A percentile compares a stretch with the other conserved stretches of the same genome.
Evolutionary conservation across 1,139 yeast genomes (phyloP).

Genomic region (Pichia norvegensis): DNA sequence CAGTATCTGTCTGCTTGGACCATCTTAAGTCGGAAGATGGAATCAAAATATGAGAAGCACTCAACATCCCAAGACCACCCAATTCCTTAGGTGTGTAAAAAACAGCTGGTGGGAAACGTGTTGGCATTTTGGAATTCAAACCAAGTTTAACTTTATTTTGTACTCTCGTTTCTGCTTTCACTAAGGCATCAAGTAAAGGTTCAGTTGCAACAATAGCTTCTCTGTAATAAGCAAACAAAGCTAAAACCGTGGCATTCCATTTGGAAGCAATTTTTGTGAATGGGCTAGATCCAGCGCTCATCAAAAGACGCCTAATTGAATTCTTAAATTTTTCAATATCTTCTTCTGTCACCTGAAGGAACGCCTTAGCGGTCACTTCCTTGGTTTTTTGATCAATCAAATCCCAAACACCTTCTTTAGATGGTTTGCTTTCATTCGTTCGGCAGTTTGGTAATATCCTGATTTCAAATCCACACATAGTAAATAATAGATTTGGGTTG

Average conservation of each 20-base stretch:
- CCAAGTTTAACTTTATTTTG: conserved; percentile 95
- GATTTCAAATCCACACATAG: conserved; percentile 94
- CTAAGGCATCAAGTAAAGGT: conserved; percentile 68
- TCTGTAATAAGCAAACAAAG: conserved; percentile 81
- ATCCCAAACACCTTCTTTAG: conserved; percentile 88
- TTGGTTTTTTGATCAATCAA: conserved; percentile 61
- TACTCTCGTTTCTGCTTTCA: conserved; percentile 85
- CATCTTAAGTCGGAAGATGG: conserved; percentile 89
- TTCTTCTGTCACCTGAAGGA: conserved; percentile 69
- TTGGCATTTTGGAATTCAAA: conserved; percentile 95
- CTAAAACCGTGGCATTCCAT: conserved; percentile 90
- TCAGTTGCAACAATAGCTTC: conserved; percentile 90
- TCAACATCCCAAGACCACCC: conserved; percentile 96
- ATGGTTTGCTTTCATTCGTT: conserved; percentile 30
- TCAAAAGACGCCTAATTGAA: conserved; percentile 78
- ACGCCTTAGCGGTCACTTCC: conserved; percentile 88
- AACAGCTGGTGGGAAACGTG: conserved; percentile 97
- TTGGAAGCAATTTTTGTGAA: conserved; percentile 91
- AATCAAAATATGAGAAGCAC: conserved; percentile 91
- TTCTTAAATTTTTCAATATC: conserved; percentile 77
- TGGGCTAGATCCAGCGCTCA: conserved; percentile 95
- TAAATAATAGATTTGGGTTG: conserved; percentile 78
- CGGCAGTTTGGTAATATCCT: conserved; percentile 75
- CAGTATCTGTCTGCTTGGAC: conserved; percentile 92
- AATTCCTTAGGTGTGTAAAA: conserved; percentile 95